Base-by-base conservation (phyloP, 225 moss, liverwort and hornwort genomes). In the Anthoceros angustus region DNA sequence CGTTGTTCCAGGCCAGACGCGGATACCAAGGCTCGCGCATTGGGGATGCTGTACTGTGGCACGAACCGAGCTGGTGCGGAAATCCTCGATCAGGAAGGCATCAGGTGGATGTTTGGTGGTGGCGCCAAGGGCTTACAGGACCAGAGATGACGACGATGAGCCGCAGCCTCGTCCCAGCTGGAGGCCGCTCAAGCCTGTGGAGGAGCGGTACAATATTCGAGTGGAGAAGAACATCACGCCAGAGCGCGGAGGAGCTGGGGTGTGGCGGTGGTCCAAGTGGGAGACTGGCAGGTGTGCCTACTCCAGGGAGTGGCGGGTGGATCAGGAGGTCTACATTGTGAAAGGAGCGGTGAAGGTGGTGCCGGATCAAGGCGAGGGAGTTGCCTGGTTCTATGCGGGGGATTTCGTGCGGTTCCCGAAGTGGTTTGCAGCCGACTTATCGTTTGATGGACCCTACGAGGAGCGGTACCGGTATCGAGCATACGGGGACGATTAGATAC, bases 391-490 rank as follows among this genome's bases (percentile, higher is more conserved):
- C 64, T 98, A 89, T 42, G 87, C 92, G 1, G 89, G 92, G 6
- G 98, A 92, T 62, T 15, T 92, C 14, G 87, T 98, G 11, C 70
- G 86, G 16, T 98, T 92, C 42, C 98, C 89, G 0, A 98, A 98
- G 65, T 92, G 98, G 98, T 77, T 98, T 42, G 61, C 40, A 10
- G 92, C 80, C 7, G 73, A 75, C 10, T 41, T 89, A 60, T 75
- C 74, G 39, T 92, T 98, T 62, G 85, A 87, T 7, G 92, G 77
- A 61, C 76, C 78, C 63, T 92, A 79, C 41, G 86, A 87, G 78
- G 83, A 87, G 63, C 70, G 62, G 12, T 87, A 89, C 69, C 80
- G 84, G 41, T 98, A 87, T 66, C 76, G 82, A 8, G 89, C 98
- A 0, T 92, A 89, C 39, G 98, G 89, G 15, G 98, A 92, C 61